phyloP scores from a whole-genome alignment of 176 grass and related monocot genomes.

The Neostapfia colusana region DNA sequence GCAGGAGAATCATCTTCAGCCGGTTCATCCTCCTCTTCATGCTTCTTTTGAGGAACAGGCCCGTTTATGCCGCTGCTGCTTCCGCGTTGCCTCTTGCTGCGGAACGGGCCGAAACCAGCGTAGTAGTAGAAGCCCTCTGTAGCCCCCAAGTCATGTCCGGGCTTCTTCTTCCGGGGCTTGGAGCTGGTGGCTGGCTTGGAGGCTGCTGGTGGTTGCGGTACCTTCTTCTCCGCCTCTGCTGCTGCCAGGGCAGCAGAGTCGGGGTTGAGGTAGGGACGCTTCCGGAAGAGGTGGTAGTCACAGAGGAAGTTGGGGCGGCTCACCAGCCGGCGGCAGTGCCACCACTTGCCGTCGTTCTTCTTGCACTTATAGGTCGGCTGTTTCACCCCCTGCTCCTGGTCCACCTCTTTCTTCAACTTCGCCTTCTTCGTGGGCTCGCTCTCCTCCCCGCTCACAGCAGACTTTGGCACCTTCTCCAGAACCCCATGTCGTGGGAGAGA shows the following conservation, averaged over 20 bases:
- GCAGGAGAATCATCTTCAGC: too few relatives aligned
- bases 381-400: too few relatives aligned
- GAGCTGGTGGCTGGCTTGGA: neutral
- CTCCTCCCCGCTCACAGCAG: neutral
- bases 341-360: too few relatives aligned
- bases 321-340: too few relatives aligned
- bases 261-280: too few relatives aligned
- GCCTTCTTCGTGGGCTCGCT: neutral
- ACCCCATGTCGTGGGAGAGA: neutral
- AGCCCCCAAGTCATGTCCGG: neutral
- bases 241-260: too few relatives aligned
- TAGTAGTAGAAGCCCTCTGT: conserved; percentile 52
- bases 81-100: conserved; percentile 40
- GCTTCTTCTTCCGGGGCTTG: conserved; percentile 39
- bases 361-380: too few relatives aligned
- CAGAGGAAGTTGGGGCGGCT: too few relatives aligned
- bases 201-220: neutral
- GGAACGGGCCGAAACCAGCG: conserved; percentile 42
- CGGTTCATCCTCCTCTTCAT: neutral
- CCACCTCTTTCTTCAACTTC: too few relatives aligned
- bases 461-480: conserved; percentile 2
- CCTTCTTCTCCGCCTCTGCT: neutral
- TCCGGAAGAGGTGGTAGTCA: too few relatives aligned
- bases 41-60: neutral
- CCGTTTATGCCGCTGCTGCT: neutral